A percentile compares a stretch with the other conserved stretches of the same genome.
Evolutionary conservation across 345 rosid species (phyloP).

Genomic region (Eucalyptus virginea): DNA sequence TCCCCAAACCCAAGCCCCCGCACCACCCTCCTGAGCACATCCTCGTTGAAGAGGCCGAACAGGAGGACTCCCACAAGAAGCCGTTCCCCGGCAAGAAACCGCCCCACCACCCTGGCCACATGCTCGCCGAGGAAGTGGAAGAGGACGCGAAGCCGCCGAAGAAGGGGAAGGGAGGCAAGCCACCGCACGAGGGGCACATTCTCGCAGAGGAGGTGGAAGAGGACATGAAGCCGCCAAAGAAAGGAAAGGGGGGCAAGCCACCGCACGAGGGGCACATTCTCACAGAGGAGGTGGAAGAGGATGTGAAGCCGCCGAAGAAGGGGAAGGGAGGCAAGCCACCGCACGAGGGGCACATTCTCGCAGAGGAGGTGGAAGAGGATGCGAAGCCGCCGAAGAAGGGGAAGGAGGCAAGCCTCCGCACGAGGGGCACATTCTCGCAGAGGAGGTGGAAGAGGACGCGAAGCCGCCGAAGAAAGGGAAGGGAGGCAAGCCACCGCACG

Average conservation of each 20-base stretch:
- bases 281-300: not conserved
- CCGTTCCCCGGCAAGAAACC: not conserved
- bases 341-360: too few species aligned
- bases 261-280: not conserved
- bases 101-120: not conserved
- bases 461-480: not conserved
- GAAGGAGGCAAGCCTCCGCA: not conserved
- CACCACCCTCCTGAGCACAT: not conserved
- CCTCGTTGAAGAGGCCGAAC: not conserved
- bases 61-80: not conserved
- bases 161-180: not conserved
- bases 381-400: not conserved
- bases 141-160: not conserved
- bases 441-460: not conserved
- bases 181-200: too few species aligned
- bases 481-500: too few species aligned
- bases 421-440: not conserved
- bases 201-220: too few species aligned
- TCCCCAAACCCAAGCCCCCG: not conserved
- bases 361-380: too few species aligned
- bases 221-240: too few species aligned
- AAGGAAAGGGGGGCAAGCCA: not conserved
- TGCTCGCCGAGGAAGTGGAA: not conserved
- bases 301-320: not conserved
- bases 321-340: not conserved